Base-by-base conservation (phyloP, 805 yeast species). In the Saccharomyces jurei region DNA sequence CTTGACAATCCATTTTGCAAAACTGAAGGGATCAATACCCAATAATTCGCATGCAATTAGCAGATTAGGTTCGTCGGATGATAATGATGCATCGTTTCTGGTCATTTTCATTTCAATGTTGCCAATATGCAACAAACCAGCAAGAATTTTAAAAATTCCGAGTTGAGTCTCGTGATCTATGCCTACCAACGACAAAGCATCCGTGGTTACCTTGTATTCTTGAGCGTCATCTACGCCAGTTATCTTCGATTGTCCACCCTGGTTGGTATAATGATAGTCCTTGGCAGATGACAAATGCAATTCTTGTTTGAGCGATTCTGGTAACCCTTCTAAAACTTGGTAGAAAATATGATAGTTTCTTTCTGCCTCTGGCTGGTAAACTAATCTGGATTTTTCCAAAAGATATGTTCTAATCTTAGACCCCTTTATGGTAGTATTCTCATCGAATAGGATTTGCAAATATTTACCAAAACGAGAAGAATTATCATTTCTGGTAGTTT, bases 381-480 rank as follows among this genome's bases (percentile, higher is more conserved):
- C 98, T 63, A 92, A 78, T 70, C 99, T 82, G 22, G 97, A 89
- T 62, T 98, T 84, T 72, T 92, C 99, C 63, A 94, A 79, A 60
- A 92, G 75, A 69, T 91, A 92, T 0, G 98, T 92, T 71, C 97
- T 81, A 56, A 94, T 87, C 64, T 92, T 80, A 2, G 99, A 98
- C 65, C 98, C 99, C 61, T 89, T 86, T 63, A 92, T 92, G 44
- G 87, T 81, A n/a, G 86, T 83, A 28, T 81, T 68, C 21, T 78
- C 71, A 71, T 89, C 86, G 69, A 92, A 92, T 61, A 89, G 74
- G 61, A 92, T 94, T 72, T 92, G 97, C 63, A 92, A 77, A 68
- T 92, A 92, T 71, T 90, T 90, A 53, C 97, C 97, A 71, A 89
- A 96, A 64, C 97, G 80, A 6, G 96, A 89, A n/a, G 96, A 89